Percentiles rank a stretch among this genome's conserved stretches.
Conservation (phyloP, 108 stramenopile species). For the Cyclotella atomus region DNA sequence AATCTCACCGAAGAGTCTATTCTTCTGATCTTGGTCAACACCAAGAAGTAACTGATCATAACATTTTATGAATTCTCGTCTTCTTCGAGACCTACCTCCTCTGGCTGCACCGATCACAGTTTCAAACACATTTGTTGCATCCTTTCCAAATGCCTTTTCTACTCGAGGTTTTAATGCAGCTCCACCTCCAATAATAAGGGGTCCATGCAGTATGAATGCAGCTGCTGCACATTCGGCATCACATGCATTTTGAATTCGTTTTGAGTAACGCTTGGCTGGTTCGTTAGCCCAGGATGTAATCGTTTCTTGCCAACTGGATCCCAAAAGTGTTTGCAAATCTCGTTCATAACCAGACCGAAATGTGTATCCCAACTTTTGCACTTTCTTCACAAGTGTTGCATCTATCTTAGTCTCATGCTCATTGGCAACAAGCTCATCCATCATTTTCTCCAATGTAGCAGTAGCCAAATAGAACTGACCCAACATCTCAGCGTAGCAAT, state of each 20-base stretch:
- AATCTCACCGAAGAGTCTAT: not conserved
- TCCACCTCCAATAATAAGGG: conserved; percentile 58
- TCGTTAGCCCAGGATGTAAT: conserved; percentile 21
- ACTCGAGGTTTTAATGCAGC: conserved; percentile 50
- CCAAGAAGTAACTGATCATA: conserved; percentile 43
- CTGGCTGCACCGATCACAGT: conserved; percentile 33
- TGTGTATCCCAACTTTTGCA: conserved; percentile 32
- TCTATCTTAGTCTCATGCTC: conserved; percentile 12
- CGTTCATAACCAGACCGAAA: conserved; percentile 44
- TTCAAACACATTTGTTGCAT: conserved; percentile 43
- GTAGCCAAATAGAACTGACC: conserved; percentile 55
- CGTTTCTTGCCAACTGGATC: conserved; percentile 22
- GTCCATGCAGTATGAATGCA: conserved; percentile 55
- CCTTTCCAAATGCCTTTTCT: conserved; percentile 43
- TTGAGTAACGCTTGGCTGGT: conserved; percentile 27
- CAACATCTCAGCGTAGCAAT: conserved; percentile 51
- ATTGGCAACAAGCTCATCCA: conserved; percentile 13
- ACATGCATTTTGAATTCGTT: conserved; percentile 17
- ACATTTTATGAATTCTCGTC: conserved; percentile 39
- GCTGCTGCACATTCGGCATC: conserved; percentile 51
- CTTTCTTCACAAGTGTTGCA: conserved; percentile 10
- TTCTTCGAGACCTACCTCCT: conserved; percentile 30
- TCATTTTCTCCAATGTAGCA: conserved; percentile 31
- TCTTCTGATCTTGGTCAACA: not conserved
- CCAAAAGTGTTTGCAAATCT: conserved; percentile 37